Conservation (phyloP, 2,329 filamentous ascomycete genomes). For the Ilyonectria mors-panacis region DNA sequence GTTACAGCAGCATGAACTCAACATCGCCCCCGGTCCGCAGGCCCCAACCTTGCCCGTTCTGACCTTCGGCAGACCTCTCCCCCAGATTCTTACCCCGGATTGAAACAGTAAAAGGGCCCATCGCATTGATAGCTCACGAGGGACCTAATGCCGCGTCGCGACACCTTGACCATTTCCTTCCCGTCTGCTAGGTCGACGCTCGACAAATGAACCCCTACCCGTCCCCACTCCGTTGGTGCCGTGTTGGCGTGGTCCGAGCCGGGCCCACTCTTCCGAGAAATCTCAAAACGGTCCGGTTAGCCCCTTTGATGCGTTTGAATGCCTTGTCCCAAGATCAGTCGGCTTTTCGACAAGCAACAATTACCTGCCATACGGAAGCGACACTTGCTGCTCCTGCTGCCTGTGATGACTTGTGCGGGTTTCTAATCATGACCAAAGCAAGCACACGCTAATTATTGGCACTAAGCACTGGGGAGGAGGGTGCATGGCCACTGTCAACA, state of each 20-base stretch:
- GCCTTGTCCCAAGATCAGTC: not conserved
- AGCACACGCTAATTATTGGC: not conserved
- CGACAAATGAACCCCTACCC: not conserved
- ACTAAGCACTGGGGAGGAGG: not conserved
- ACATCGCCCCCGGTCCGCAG: not conserved
- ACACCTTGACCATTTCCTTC: not conserved
- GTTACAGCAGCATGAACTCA: not conserved
- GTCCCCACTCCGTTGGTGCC: not conserved
- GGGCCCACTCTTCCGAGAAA: not conserved
- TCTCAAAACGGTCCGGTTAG: not conserved
- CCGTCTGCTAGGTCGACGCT: not conserved
- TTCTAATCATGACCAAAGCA: not conserved
- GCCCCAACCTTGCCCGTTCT: not conserved
- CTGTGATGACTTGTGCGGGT: not conserved
- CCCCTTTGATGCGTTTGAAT: no score
- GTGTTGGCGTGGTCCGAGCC: slow-evolving; percentile 1
- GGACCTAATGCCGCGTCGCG: not conserved
- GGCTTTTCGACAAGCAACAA: not conserved
- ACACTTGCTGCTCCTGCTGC: slow-evolving; percentile 1
- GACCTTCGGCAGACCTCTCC: not conserved
- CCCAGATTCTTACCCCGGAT: not conserved
- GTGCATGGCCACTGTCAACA: not conserved
- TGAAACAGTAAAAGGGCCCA: no score
- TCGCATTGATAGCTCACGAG: not conserved
- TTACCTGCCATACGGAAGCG: not conserved